Conservation (phyloP, 1,139 yeast species). For the Scheffersomyces quercinus region DNA sequence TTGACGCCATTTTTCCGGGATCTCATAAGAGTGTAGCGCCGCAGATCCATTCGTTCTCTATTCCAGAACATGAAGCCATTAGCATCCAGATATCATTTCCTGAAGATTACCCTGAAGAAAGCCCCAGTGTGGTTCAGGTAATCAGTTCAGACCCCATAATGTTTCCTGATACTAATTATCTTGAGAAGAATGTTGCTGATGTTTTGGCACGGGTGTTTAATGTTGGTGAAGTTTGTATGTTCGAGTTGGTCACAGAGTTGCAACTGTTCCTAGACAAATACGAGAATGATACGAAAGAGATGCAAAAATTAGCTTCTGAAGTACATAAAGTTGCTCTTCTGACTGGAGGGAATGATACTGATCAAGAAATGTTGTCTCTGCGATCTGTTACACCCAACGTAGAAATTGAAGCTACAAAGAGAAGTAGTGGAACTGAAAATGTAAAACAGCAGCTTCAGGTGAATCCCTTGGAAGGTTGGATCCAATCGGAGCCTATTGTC, state of each 20-base stretch:
- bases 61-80: slow-evolving; percentile 67
- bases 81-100: slow-evolving; percentile 71
- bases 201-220: slow-evolving; percentile 51
- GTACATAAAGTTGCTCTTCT: not conserved
- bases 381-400: too few relatives aligned
- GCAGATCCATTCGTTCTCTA: slow-evolving; percentile 47
- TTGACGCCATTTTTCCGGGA: slow-evolving; percentile 87
- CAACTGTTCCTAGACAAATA: slow-evolving; percentile 50
- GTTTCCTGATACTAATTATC: slow-evolving; percentile 44
- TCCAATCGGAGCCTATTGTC: slow-evolving; percentile 67
- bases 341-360: not conserved
- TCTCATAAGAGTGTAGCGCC: slow-evolving; percentile 33
- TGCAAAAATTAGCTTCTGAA: not conserved
- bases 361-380: not conserved
- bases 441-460: slow-evolving; percentile 1
- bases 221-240: slow-evolving; percentile 71
- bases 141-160: slow-evolving; percentile 29
- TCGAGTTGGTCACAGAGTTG: slow-evolving; percentile 71
- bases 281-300: slow-evolving; percentile 16
- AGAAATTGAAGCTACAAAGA: not conserved
- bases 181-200: slow-evolving; percentile 45
- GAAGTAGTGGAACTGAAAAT: slow-evolving; percentile 1
- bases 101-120: slow-evolving; percentile 61
- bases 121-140: slow-evolving; percentile 59
- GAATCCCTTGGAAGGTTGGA: slow-evolving; percentile 70